Evolutionary conservation across 2,329 filamentous ascomycete genomes (phyloP).

Genomic region (Colletotrichum gigasporum): DNA sequence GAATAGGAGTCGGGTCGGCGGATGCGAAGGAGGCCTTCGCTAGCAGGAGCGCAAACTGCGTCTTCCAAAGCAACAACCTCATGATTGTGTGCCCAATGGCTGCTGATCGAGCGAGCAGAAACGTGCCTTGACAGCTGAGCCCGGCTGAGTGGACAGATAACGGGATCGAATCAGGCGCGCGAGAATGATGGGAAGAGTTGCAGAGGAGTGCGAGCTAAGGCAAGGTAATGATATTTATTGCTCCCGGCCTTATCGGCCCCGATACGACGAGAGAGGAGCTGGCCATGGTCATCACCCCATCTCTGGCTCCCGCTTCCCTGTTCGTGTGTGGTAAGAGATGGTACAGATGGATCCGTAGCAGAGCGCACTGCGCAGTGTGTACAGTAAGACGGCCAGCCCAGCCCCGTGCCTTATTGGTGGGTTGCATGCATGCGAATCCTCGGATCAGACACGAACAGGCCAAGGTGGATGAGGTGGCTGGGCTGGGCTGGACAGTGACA

Average conservation of each 20-base stretch:
- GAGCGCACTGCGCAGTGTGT: background rate
- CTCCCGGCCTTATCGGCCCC: background rate
- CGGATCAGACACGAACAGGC: background rate
- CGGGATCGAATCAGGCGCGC: too few relatives aligned
- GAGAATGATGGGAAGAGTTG: too few relatives aligned
- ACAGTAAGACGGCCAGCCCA: background rate
- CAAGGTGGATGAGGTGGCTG: conserved; percentile 26
- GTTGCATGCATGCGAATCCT: conserved; percentile 10
- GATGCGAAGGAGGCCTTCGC: background rate
- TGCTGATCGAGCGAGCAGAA: background rate
- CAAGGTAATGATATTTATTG: background rate
- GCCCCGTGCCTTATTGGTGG: conserved; percentile 15
- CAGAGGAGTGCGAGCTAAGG: background rate
- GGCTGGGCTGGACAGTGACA: conserved; percentile 4
- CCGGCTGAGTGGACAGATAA: too few relatives aligned
- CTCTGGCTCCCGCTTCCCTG: conserved; percentile 4
- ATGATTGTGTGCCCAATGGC: background rate
- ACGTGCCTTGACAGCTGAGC: background rate
- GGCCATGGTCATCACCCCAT: background rate
- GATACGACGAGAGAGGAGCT: background rate
- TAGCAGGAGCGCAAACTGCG: background rate
- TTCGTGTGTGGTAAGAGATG: background rate
- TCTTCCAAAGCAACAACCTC: conserved; percentile 10
- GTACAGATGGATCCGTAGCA: background rate
- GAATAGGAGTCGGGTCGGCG: background rate